These are phyloP conservation scores for Cyanidioschyzon merolae DNA, from an alignment of 23 red algal genomes.

Conservation along the genomic window DNA sequence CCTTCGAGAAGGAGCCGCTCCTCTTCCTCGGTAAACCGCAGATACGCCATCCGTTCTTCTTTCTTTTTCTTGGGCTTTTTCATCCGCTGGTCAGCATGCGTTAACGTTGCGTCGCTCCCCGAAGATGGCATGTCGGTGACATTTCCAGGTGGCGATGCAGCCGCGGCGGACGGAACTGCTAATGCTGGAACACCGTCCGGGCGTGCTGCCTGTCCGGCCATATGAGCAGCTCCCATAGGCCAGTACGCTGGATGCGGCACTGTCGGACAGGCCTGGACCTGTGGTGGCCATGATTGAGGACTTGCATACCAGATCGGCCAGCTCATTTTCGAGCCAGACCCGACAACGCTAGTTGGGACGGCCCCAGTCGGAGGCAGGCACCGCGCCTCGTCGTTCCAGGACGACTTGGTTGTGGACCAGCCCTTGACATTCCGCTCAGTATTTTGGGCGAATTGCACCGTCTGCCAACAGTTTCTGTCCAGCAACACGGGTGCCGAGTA, in stretches of 20 bases:
- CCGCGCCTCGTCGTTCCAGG: no score
- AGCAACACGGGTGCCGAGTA: background rate
- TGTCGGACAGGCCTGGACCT: background rate
- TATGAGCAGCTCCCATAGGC: background rate
- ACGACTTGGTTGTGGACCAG: background rate
- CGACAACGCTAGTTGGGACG: background rate
- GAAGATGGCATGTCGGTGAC: background rate
- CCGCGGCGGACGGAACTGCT: background rate
- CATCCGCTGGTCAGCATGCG: no score
- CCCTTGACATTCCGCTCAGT: background rate
- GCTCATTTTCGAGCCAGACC: background rate
- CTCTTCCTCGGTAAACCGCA: slow-evolving; percentile 60
- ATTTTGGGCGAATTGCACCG: background rate
- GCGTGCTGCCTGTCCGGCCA: background rate
- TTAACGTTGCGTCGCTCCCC: no score
- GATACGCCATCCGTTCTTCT: slow-evolving; percentile 24
- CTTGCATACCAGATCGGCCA: background rate
- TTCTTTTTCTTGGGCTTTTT: background rate
- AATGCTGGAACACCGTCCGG: background rate
- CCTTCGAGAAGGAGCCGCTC: slow-evolving; percentile 57
- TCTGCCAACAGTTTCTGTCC: no score
- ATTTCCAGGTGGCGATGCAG: background rate
- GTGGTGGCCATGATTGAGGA: background rate
- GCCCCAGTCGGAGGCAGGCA: background rate
- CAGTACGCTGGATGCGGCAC: background rate